Conservation (phyloP, 169 alveolate genomes). For the Plasmodium inui region DNA sequence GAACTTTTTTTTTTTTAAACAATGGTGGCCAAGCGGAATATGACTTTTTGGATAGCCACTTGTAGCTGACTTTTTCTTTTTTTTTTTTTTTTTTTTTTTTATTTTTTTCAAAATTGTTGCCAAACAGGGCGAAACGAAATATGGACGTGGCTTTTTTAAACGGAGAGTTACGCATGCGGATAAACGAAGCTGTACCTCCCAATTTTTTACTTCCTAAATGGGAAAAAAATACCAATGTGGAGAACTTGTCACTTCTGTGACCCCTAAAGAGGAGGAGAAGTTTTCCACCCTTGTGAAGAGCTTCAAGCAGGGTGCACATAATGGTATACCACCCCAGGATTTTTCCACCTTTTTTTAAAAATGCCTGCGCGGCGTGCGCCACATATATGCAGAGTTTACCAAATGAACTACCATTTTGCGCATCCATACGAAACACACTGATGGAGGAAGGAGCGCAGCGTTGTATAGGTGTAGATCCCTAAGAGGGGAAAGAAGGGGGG, state of each 20-base stretch:
- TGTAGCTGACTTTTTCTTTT: background rate
- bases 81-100: background rate
- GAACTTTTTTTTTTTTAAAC: background rate
- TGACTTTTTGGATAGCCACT: background rate
- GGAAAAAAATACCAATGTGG: background rate
- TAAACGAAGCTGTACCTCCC: background rate
- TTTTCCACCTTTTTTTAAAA: background rate
- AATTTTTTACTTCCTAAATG: background rate
- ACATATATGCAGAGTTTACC: background rate
- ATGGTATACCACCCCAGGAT: background rate
- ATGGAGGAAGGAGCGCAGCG: background rate
- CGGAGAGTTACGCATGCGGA: background rate
- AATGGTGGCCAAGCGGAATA: background rate
- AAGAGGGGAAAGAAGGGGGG: background rate
- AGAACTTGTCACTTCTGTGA: background rate
- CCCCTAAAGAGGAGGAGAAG: background rate
- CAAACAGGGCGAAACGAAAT: background rate
- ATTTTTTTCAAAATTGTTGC: background rate
- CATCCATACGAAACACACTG: background rate
- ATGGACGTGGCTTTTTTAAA: background rate
- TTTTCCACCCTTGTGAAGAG: background rate
- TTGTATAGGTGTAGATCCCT: background rate
- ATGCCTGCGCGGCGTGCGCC: background rate
- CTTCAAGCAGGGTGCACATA: background rate
- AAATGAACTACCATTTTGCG: background rate